Evolutionary conservation across 805 yeast genomes (phyloP), one percentile per base, ranked within the genome.

Genomic region (Candida montana): DNA sequence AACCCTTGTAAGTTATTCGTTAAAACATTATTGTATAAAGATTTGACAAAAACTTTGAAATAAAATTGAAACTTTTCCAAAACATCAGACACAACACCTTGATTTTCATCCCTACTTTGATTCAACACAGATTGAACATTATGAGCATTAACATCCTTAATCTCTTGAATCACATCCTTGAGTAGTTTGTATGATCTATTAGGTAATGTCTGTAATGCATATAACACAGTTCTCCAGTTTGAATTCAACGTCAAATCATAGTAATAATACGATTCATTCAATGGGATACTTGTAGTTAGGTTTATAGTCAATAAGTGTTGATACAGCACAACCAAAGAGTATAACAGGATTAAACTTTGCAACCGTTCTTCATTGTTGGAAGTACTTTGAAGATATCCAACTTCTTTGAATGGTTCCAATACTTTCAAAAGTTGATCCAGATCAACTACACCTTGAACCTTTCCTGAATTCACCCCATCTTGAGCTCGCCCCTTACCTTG

Each of bases 231-330:
- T 23, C 65, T 61, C 16, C 54, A 47, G 2, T 54, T 54, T 5
- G 71, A 65, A 11, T 62, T 50, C 3, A 63, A 49, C 0, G 68
- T 53, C 2, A 57, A 38, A 21, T 74, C 74, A 66, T 72, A 77
- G 51, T 75, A 77, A 26, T 58, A 58, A n/a, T 74, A 48, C 46
- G 71, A 74, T 31, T 67, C 68, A 18, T 59, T 45, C 12, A 74
- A 48, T 8, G 74, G 71, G 5, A 72, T 46, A 2, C 81, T 73
- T 13, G 61, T 57, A 7, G 53, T 51, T 30, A 76, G 52, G 21
- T 75, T 49, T 2, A 55, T 47, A 23, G 66, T 55, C 16, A 66
- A 48, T 7, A 62, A 40, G 16, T 57, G 53, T 16, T 68, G 69
- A 43, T 68, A 67, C 6, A 66, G 37, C 1, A 57, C 51, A 4